Percentiles rank a stretch among this genome's conserved stretches.
These are phyloP conservation scores for Vaccinium vitisidaea DNA, from an alignment of 148 eudicot species.

Conservation along the genomic window DNA sequence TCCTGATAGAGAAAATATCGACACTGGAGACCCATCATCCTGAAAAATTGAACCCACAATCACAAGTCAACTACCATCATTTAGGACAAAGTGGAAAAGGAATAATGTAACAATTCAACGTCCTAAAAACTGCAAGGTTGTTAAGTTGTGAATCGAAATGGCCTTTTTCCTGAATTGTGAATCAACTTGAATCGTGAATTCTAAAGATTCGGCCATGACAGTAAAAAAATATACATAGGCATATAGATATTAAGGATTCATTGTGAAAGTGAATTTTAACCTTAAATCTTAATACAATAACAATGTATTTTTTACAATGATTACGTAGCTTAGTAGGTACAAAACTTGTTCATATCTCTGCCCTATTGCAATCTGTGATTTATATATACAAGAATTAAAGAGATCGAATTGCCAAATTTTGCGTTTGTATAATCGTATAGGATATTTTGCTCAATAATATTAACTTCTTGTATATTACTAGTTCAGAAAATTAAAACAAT, in stretches of 20 bases:
- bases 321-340: background rate
- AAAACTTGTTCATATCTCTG: background rate
- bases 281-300: background rate
- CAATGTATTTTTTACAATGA: background rate
- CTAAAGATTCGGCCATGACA: background rate
- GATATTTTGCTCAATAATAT: background rate
- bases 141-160: too few relatives aligned
- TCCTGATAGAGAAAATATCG: slow-evolving; percentile 86
- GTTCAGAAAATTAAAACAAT: background rate
- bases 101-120: background rate
- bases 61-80: slow-evolving; percentile 4
- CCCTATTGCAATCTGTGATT: background rate
- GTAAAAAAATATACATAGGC: background rate
- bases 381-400: background rate
- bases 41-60: slow-evolving; percentile 33
- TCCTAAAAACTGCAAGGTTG: too few relatives aligned
- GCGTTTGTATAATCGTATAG: background rate
- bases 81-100: background rate
- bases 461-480: background rate
- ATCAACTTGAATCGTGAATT: background rate
- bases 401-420: background rate
- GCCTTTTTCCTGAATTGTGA: background rate
- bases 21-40: slow-evolving; percentile 94
- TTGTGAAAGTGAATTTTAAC: background rate
- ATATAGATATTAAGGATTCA: background rate